phyloP scores from a whole-genome alignment of 345 rosid genomes.

The Capsella bursapastoris region DNA sequence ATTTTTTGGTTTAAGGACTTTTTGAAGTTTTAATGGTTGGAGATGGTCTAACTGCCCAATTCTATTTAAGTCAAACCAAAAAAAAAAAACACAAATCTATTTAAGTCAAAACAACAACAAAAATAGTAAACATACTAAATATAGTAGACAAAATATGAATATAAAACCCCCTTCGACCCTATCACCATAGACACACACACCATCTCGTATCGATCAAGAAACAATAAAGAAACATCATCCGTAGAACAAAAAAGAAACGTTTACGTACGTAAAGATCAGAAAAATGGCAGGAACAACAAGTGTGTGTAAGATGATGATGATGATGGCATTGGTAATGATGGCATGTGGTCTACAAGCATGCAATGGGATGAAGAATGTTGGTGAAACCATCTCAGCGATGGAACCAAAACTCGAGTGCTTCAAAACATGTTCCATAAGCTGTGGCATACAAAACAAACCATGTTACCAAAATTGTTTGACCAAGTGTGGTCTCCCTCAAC shows the following conservation, averaged over 20 bases:
- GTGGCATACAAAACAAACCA: slow-evolving; percentile 38
- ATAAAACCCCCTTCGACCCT: slow-evolving; percentile 1
- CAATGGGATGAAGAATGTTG: slow-evolving; percentile 13
- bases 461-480: slow-evolving; percentile 39
- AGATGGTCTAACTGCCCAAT: neutral
- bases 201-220: slow-evolving; percentile 19
- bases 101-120: neutral
- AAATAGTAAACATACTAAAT: slow-evolving; percentile 18
- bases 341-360: slow-evolving; percentile 36
- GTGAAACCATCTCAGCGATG: neutral
- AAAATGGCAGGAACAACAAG: slow-evolving; percentile 32
- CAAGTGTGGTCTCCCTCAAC: slow-evolving; percentile 35
- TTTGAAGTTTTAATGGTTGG: too few species aligned
- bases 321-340: slow-evolving; percentile 31
- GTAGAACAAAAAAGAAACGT: neutral
- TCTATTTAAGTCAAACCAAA: neutral
- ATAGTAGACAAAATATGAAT: slow-evolving; percentile 6
- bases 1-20: too few species aligned
- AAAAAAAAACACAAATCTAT: neutral
- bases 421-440: slow-evolving; percentile 32
- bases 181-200: neutral
- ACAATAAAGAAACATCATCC: neutral
- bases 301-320: slow-evolving; percentile 22
- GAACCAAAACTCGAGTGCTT: slow-evolving; percentile 20
- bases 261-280: neutral